Evolutionary conservation across 306 rosid genomes (phyloP).

Genomic region (Glycine latifolia): DNA sequence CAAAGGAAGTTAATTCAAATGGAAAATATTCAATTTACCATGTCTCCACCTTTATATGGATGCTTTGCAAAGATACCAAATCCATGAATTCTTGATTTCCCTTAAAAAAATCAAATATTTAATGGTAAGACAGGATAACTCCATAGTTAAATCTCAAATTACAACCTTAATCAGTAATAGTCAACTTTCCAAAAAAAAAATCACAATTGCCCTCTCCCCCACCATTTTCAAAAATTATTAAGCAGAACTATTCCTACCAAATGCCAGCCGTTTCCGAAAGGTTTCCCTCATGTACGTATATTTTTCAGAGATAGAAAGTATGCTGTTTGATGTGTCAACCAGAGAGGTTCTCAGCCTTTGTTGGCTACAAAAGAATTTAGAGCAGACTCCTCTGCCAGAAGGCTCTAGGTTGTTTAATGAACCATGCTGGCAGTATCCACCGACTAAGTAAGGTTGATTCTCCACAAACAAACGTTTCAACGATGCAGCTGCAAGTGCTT

Average conservation of each 20-base stretch:
- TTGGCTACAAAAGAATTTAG: slow-evolving; percentile 74
- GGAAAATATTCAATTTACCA: slow-evolving; percentile 64
- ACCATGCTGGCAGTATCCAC: slow-evolving; percentile 90
- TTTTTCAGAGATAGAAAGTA: slow-evolving; percentile 88
- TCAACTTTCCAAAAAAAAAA: slow-evolving; percentile 31
- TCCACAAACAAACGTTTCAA: slow-evolving; percentile 91
- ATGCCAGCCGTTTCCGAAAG: slow-evolving; percentile 81
- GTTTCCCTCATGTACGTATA: slow-evolving; percentile 90
- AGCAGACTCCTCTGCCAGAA: slow-evolving; percentile 73
- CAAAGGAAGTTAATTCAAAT: slow-evolving; percentile 37
- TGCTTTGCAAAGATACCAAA: slow-evolving; percentile 98
- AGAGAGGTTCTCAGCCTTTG: slow-evolving; percentile 71
- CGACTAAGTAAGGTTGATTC: slow-evolving; percentile 85
- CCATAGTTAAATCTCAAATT: slow-evolving; percentile 34
- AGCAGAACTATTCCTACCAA: slow-evolving; percentile 65
- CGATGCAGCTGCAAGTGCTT: slow-evolving; percentile 97
- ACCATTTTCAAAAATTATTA: slow-evolving; percentile 15
- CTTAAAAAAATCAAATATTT: slow-evolving; percentile 51
- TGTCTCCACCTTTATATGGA: slow-evolving; percentile 98
- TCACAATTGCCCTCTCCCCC: slow-evolving; percentile 5
- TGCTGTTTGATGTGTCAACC: slow-evolving; percentile 67
- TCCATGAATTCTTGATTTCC: slow-evolving; percentile 99
- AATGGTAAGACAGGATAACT: slow-evolving; percentile 20
- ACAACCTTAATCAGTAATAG: slow-evolving; percentile 25
- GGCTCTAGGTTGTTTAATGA: slow-evolving; percentile 60